Conservation (phyloP, 768 basidiomycete species). For the Suillus variegatus region DNA sequence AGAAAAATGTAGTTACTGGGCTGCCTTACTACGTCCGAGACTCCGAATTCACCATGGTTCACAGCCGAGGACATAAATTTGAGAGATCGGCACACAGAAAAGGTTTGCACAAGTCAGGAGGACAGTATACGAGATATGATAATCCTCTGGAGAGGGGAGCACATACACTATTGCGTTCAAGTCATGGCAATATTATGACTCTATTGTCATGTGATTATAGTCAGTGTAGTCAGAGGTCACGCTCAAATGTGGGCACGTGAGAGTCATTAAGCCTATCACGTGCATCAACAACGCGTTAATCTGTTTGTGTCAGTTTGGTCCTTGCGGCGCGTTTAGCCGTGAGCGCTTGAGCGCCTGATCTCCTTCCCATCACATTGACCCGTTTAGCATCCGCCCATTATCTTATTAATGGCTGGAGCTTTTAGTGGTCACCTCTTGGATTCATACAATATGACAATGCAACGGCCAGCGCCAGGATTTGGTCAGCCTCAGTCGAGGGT, state of each 20-base stretch:
- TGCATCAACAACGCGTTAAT: not conserved
- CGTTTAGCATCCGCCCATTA: not conserved
- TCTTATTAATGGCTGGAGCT: slow-evolving; percentile 51
- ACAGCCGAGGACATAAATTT: not conserved
- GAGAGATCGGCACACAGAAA: not conserved
- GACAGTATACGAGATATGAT: no score
- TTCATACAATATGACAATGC: slow-evolving; percentile 35
- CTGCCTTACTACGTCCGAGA: not conserved
- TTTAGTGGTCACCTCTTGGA: slow-evolving; percentile 61
- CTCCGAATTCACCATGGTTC: no score
- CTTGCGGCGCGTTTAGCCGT: not conserved
- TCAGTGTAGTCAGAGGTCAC: no score
- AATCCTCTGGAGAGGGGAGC: no score
- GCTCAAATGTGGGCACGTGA: not conserved
- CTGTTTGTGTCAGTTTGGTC: slow-evolving; percentile 16
- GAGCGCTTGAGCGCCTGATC: not conserved
- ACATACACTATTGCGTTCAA: no score
- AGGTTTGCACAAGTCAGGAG: not conserved
- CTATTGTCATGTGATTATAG: no score
- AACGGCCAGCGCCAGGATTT: slow-evolving; percentile 11
- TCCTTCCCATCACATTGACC: no score
- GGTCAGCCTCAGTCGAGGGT: slow-evolving; percentile 30
- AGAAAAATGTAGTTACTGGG: no score
- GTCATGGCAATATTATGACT: no score
- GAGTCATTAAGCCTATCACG: not conserved